phyloP scores from a whole-genome alignment of 345 rosid genomes.

The Toxicodendron radicans region DNA sequence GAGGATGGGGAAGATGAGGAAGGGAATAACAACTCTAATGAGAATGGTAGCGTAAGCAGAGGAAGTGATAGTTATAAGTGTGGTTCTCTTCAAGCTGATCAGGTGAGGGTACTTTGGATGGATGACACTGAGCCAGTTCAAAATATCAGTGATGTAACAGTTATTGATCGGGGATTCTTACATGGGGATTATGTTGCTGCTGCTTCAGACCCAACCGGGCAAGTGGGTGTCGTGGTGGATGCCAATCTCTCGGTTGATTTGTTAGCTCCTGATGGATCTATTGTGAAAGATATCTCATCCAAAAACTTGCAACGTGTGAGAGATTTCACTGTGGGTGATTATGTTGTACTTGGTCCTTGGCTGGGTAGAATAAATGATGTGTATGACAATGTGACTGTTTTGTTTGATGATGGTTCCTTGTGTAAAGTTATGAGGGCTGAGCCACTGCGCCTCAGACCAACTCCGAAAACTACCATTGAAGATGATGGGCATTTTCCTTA shows the following conservation, averaged over 20 bases:
- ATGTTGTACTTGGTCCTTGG: conserved; percentile 93
- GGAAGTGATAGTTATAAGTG: conserved; percentile 37
- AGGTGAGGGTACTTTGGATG: conserved; percentile 91
- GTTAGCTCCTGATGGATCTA: conserved; percentile 67
- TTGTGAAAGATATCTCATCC: conserved; percentile 57
- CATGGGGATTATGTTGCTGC: conserved; percentile 92
- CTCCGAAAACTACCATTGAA: conserved; percentile 68
- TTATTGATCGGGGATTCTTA: conserved; percentile 87
- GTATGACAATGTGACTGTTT: conserved; percentile 87
- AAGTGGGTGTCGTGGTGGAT: conserved; percentile 87
- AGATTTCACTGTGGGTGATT: conserved; percentile 83
- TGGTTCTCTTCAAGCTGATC: conserved; percentile 64
- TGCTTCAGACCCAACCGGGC: conserved; percentile 79
- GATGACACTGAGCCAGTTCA: conserved; percentile 75
- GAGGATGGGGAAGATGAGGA: conserved; percentile 27
- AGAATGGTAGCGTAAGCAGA: conserved; percentile 31
- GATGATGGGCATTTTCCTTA: conserved; percentile 82
- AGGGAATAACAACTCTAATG: conserved; percentile 35
- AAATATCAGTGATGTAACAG: conserved; percentile 52
- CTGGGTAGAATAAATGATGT: conserved; percentile 92
- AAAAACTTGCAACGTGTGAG: conserved; percentile 82
- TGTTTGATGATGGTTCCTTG: conserved; percentile 90
- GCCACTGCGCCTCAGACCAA: conserved; percentile 75
- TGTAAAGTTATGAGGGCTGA: conserved; percentile 90
- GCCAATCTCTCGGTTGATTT: conserved; percentile 73